These are phyloP conservation scores for Xylaria venustula DNA, from an alignment of 495 filamentous ascomycete genomes.

Conservation along the genomic window DNA sequence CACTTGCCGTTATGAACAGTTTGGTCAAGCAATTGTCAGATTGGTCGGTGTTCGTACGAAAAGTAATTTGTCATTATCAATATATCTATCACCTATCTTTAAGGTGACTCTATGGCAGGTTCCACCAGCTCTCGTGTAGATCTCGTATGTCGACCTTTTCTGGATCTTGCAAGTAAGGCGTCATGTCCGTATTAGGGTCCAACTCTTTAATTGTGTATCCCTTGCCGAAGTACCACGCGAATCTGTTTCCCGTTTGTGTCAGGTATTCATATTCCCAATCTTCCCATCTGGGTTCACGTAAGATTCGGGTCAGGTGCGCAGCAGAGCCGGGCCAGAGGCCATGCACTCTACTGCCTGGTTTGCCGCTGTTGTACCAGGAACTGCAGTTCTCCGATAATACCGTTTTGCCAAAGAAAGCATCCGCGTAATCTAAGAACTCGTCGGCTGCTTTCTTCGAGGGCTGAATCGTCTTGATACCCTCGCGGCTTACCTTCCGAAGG, in stretches of 20 bases:
- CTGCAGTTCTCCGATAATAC: conserved; percentile 64
- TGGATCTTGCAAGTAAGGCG: conserved; percentile 36
- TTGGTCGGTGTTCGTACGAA: background rate
- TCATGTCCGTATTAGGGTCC: conserved; percentile 38
- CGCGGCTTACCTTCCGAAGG: conserved; percentile 59
- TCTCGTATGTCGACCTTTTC: conserved; percentile 36
- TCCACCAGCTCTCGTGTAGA: conserved; percentile 46
- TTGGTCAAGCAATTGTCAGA: background rate
- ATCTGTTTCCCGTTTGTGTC: conserved; percentile 38
- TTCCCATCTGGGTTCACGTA: conserved; percentile 66
- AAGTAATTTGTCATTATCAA: background rate
- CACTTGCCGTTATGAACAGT: background rate
- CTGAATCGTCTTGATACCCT: conserved; percentile 60
- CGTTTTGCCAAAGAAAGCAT: conserved; percentile 60
- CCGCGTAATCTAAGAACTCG: conserved; percentile 61
- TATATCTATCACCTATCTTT: background rate
- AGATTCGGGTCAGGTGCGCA: conserved; percentile 53
- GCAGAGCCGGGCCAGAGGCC: conserved; percentile 68
- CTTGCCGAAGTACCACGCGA: conserved; percentile 46
- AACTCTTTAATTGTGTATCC: conserved; percentile 41
- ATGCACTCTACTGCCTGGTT: conserved; percentile 55
- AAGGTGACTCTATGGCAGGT: conserved; percentile 1
- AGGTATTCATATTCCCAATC: conserved; percentile 67
- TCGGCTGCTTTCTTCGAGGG: conserved; percentile 56
- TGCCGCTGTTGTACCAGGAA: conserved; percentile 67